Percentiles rank a stretch among this genome's conserved stretches.
Evolutionary conservation across 2,329 filamentous ascomycete genomes (phyloP).

Genomic region (Sarocladium kiliense): DNA sequence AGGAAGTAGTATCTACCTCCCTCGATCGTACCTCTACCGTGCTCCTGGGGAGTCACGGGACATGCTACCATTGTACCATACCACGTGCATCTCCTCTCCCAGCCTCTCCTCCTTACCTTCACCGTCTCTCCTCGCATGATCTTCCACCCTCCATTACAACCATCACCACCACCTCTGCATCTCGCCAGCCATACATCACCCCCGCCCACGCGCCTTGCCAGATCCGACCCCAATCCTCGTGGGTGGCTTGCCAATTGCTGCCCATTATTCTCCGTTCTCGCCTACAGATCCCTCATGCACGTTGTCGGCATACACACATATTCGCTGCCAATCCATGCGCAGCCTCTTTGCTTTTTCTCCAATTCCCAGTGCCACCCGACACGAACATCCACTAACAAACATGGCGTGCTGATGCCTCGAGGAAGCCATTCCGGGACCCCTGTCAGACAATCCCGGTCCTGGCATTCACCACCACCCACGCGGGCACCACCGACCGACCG

Average conservation of each 20-base stretch:
- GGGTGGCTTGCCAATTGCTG: slow-evolving; percentile 5
- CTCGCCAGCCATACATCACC: slow-evolving; percentile 1
- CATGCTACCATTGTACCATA: not conserved
- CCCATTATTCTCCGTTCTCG: slow-evolving; percentile 7
- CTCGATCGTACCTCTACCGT: no score
- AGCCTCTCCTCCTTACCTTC: not conserved
- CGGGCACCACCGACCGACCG: not conserved
- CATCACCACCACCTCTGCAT: slow-evolving; percentile 2
- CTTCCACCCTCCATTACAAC: not conserved
- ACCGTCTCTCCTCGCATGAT: not conserved
- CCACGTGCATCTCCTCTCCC: not conserved
- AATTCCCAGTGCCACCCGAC: not conserved
- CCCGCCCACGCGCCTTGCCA: slow-evolving; percentile 3
- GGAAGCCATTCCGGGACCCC: slow-evolving; percentile 2
- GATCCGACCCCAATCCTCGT: slow-evolving; percentile 7
- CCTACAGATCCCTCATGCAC: not conserved
- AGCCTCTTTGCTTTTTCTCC: not conserved
- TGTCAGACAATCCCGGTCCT: slow-evolving; percentile 4
- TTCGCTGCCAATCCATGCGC: not conserved
- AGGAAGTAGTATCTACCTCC: no score
- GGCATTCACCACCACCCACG: not conserved
- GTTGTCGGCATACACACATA: not conserved
- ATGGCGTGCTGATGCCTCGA: slow-evolving; percentile 6
- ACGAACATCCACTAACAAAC: not conserved
- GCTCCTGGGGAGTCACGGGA: not conserved